These are phyloP conservation scores for Phytophthora idaei DNA, from an alignment of 352 stramenopile genomes.

Conservation along the genomic window DNA sequence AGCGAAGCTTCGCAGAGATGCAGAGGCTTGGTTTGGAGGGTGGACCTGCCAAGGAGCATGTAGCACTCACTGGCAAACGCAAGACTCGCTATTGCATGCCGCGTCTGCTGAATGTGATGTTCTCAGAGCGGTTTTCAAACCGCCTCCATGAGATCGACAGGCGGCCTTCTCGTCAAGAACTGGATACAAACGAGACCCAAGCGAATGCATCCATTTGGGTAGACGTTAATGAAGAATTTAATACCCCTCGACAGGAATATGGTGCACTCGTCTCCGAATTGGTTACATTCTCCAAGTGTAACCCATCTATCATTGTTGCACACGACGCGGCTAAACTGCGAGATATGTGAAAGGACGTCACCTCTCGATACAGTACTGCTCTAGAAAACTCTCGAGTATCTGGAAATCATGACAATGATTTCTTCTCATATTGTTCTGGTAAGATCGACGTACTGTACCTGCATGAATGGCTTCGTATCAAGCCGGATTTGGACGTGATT, in stretches of 20 bases:
- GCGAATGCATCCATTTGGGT: background rate
- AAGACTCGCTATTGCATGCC: constrained; percentile 1
- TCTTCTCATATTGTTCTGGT: too few relatives aligned
- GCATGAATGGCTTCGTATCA: too few relatives aligned
- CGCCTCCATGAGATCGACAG: background rate
- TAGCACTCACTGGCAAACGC: background rate
- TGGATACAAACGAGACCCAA: background rate
- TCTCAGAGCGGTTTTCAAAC: background rate
- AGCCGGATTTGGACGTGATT: too few relatives aligned
- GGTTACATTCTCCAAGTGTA: background rate
- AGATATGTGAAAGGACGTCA: constrained; percentile 15
- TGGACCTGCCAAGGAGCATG: background rate
- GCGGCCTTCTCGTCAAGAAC: background rate
- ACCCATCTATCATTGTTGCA: background rate
- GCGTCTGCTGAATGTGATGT: constrained; percentile 10
- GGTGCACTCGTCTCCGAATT: background rate
- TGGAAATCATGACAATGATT: too few relatives aligned
- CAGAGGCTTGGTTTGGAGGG: background rate
- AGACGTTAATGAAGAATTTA: background rate
- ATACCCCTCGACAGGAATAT: too few relatives aligned
- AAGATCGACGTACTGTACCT: too few relatives aligned
- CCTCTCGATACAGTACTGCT: background rate
- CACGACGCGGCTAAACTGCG: constrained; percentile 6
- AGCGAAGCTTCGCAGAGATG: constrained; percentile 5
- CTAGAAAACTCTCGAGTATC: too few relatives aligned